phyloP scores from a whole-genome alignment of 805 yeast genomes.

The Spathaspora gorwiae region DNA sequence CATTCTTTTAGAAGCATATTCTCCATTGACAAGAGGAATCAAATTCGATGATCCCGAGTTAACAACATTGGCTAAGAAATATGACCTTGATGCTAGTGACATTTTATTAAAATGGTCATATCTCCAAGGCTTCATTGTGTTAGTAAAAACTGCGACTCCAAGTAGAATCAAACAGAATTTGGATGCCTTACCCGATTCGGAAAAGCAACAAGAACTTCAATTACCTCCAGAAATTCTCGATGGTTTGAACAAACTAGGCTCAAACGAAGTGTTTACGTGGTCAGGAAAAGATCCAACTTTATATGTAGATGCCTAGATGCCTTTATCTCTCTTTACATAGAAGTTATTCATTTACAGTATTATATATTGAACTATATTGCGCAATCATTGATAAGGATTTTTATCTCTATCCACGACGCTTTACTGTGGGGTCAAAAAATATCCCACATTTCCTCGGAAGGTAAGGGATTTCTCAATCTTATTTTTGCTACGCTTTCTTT shows the following conservation, averaged over 20 bases:
- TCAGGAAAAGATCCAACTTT: constrained; percentile 27
- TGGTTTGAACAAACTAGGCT: constrained; percentile 31
- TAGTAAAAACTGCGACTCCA: constrained; percentile 59
- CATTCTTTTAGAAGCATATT: constrained; percentile 67
- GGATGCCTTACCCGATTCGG: constrained; percentile 45
- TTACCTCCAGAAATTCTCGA: constrained; percentile 34
- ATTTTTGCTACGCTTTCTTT: background rate
- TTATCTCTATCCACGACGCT: too few species aligned
- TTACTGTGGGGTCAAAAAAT: too few species aligned
- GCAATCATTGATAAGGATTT: too few species aligned
- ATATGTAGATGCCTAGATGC: background rate
- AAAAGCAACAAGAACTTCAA: constrained; percentile 62
- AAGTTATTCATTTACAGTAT: too few species aligned
- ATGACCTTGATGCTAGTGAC: constrained; percentile 53
- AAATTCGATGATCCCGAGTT: constrained; percentile 54
- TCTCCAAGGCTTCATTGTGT: constrained; percentile 65
- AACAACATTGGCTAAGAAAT: constrained; percentile 44
- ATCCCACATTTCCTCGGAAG: too few species aligned
- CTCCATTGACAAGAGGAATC: constrained; percentile 69
- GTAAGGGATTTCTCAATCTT: background rate
- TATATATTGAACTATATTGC: too few species aligned
- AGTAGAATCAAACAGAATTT: constrained; percentile 52
- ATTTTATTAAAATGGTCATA: constrained; percentile 69
- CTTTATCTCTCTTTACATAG: too few species aligned
- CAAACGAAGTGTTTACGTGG: constrained; percentile 32